Evolutionary conservation across 1,139 yeast species (phyloP).

Genomic region (Yamadazyma diospyri): DNA sequence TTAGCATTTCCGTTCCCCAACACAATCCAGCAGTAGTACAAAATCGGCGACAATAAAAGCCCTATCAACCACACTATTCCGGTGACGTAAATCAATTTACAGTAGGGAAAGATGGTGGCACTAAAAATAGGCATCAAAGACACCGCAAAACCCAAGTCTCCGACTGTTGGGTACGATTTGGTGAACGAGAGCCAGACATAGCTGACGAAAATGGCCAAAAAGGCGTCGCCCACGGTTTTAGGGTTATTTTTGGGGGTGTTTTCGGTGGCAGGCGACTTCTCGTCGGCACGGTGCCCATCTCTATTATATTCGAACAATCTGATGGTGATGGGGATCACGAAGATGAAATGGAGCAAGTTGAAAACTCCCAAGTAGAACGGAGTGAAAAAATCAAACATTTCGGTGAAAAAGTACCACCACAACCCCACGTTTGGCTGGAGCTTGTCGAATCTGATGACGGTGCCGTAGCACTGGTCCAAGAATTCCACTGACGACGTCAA

Average conservation of each 20-base stretch:
- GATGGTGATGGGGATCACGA: constrained; percentile 70
- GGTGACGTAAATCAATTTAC: constrained; percentile 31
- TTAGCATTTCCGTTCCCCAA: constrained; percentile 94
- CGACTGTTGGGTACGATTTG: constrained; percentile 85
- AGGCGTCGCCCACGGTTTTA: constrained; percentile 39
- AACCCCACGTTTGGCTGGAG: constrained; percentile 84
- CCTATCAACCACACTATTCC: constrained; percentile 38
- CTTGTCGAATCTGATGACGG: constrained; percentile 58
- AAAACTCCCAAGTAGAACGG: constrained; percentile 82
- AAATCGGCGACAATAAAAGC: constrained; percentile 69
- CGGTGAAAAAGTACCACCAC: constrained; percentile 98
- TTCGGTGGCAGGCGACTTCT: neutral
- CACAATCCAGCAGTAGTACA: constrained; percentile 92
- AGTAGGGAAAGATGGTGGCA: constrained; percentile 35
- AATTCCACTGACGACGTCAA: constrained; percentile 44
- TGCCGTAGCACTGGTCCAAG: constrained; percentile 58
- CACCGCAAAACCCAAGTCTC: constrained; percentile 72
- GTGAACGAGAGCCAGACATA: constrained; percentile 68
- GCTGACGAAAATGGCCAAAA: constrained; percentile 63
- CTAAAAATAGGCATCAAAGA: constrained; percentile 57
- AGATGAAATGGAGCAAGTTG: constrained; percentile 68
- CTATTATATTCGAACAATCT: constrained; percentile 48
- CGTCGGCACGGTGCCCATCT: constrained; percentile 5
- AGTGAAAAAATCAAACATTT: constrained; percentile 86
- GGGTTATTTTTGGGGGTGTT: neutral